Percentiles rank a stretch among this genome's conserved stretches.
Conservation (phyloP, 345 rosid genomes). For the Geranium rotundifolium region DNA sequence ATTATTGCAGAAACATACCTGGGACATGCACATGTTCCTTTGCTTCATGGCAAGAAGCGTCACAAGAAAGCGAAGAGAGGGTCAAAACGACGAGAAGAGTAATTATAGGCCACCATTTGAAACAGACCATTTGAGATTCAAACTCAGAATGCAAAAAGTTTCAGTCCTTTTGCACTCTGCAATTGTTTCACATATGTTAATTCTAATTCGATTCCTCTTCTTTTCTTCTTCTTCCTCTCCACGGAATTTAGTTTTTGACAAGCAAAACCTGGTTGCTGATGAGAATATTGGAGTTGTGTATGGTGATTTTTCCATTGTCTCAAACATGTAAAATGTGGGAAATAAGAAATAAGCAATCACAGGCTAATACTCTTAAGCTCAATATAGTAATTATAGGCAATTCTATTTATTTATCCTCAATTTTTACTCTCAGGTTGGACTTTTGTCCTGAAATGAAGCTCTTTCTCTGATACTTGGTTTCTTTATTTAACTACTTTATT, state of each 20-base stretch:
- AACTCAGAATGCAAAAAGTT: background rate
- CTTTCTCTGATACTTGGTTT: background rate
- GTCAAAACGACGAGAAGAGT: background rate
- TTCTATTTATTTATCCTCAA: background rate
- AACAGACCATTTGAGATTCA: background rate
- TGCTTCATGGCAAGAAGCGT: background rate
- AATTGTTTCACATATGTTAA: background rate
- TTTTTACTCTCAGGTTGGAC: background rate
- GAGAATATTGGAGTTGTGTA: background rate
- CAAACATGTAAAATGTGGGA: background rate
- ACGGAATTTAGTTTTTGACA: background rate
- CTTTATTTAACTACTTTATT: background rate
- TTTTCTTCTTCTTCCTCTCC: background rate
- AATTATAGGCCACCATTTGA: background rate
- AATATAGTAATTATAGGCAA: background rate
- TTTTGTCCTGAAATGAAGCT: background rate
- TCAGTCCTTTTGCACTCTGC: background rate
- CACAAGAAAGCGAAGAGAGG: background rate
- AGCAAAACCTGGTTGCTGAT: background rate
- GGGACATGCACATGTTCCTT: background rate
- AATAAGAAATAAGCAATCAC: background rate
- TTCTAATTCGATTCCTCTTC: background rate
- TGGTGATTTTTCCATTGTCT: background rate
- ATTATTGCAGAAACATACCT: too few relatives aligned
- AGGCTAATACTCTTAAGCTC: background rate